Base-by-base conservation (phyloP, 73 alveolate genomes). In the Uronychia binucleata region DNA sequence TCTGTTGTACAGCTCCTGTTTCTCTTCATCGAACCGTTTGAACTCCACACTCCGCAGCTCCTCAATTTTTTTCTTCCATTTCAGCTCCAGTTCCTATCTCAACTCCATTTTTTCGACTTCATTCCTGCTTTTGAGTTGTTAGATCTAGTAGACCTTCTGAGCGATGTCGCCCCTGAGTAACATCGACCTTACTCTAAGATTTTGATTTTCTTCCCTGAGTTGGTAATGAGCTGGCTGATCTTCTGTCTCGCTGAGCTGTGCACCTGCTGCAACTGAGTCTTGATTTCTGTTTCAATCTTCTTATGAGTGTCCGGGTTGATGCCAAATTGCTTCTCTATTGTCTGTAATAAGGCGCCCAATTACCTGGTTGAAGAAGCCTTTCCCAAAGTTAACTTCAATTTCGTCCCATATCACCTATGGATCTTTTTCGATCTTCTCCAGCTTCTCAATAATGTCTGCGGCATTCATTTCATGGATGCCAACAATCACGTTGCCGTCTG, bases 1-100 rank as follows among this genome's bases (percentile, higher is more conserved):
- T 59, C 77, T 75, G 74, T 88, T 83, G 30, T 81, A 88, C 27
- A 88, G 74, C 34, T 88, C 94, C 58, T 88, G 81, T 76, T 88
- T 88, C 59, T 88, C 94, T 29, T 28, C 77, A 59, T 88, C 94
- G 76, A 77, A 82, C 32, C 83, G 67, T 26, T 88, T 75, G 74
- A 88, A 88, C 5, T 81, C 58, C 25, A 28, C 60, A 1, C 46
- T 31, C 30, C 82, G 87, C 27, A 74, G 74, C 46, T 82, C 59
- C 33, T 34, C 59, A 19, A 81, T 57, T 0, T 67, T 29, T 28
- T 79, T 75, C 58, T 19, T 0, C 79, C 34, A 28, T 1, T 26
- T 0, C 28, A 33, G 34, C 19, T 79, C 77, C 26, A 79, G 58
- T 5, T 79, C 58, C 30, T 34, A 30, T 35, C 58, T 79, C 31